phyloP scores from a whole-genome alignment of 164 flowering plant species.

The Chimonanthus salicifolius region DNA sequence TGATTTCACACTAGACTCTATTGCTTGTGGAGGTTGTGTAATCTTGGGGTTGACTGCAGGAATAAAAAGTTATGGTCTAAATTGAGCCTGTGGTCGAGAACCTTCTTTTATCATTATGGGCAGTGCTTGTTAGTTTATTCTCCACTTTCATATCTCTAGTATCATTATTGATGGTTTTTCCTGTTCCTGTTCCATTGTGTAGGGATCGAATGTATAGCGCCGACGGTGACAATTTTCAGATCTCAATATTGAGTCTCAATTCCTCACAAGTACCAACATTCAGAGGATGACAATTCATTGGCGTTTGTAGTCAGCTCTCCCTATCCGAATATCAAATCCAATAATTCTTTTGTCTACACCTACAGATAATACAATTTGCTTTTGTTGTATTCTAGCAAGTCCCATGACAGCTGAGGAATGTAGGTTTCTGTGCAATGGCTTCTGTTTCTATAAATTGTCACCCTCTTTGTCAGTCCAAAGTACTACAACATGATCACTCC shows the following conservation, averaged over 20 bases:
- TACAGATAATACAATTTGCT: slow-evolving; percentile 61
- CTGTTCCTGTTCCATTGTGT: slow-evolving; percentile 21
- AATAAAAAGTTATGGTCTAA: slow-evolving; percentile 52
- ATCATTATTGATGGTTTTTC: slow-evolving; percentile 19
- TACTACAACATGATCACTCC: slow-evolving; percentile 90
- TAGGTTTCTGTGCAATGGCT: slow-evolving; percentile 52
- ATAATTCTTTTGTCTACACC: slow-evolving; percentile 80
- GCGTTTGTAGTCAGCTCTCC: slow-evolving; percentile 62
- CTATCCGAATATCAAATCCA: slow-evolving; percentile 60
- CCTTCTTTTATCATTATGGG: slow-evolving; percentile 15
- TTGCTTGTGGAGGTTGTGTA: slow-evolving; percentile 28
- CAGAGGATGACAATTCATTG: slow-evolving; percentile 17
- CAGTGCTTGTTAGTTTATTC: slow-evolving; percentile 26
- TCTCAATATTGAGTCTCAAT: slow-evolving; percentile 57
- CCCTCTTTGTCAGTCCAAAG: slow-evolving; percentile 63
- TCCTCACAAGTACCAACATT: slow-evolving; percentile 37
- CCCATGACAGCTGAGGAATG: slow-evolving; percentile 98
- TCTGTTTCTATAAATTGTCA: slow-evolving; percentile 64
- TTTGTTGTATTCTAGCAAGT: slow-evolving; percentile 76
- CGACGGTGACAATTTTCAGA: slow-evolving; percentile 80
- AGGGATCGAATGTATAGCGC: slow-evolving; percentile 42
- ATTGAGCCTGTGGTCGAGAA: slow-evolving; percentile 24
- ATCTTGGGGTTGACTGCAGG: slow-evolving; percentile 43
- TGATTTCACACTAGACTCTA: slow-evolving; percentile 25
- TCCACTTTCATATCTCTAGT: slow-evolving; percentile 27